Evolutionary conservation across 805 yeast species (phyloP), one percentile per base, ranked within the genome.

Genomic region (Candida germanica): DNA sequence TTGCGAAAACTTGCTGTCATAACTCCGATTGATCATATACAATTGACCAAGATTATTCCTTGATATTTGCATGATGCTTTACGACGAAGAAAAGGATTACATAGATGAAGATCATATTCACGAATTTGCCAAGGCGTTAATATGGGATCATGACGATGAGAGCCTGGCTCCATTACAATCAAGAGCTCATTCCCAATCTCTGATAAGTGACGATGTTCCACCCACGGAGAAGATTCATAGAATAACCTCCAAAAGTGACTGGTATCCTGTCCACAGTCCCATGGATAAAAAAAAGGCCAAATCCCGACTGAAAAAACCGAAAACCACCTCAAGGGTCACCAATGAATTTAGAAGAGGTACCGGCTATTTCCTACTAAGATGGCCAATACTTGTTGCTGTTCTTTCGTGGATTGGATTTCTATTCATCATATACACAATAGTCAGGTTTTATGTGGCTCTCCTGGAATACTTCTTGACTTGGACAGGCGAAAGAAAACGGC

Each of bases 381-480:
- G 83, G 74, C 94, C 93, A 0, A 55, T 82, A 3, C 59, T 84
- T 36, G 31, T 73, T 0, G 57, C 74, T 12, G 73, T 79, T 1
- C 44, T 73, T 2, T 21, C 61, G 11, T 84, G 89, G 87, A 63
- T 81, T 1, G 24, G 51, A 0, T 39, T 79, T 3, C 59, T 84
- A 9, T 66, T 77, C 17, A 17, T 66, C 0, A 30, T 72, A 0
- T 84, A 84, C 53, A 54, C 75, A 4, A 23, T 68, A 1, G 68
- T 83, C 2, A 59, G 94, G 29, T 47, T 75, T 3, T 76, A 77
- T 46, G 87, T 84, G 21, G 75, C 84, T 1, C 54, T 78, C 2
- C 77, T 74, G 53, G 94, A 84, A 51, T 67, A 72, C 36, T 49
- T 70, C 20, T 57, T 79, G 40, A 72, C 81, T 2, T 79, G 84